A percentile compares a stretch with the other conserved stretches of the same genome.
These are phyloP conservation scores for Ambispora gerdemannii DNA, from an alignment of 192 early-diverging fungal species.

Conservation along the genomic window DNA sequence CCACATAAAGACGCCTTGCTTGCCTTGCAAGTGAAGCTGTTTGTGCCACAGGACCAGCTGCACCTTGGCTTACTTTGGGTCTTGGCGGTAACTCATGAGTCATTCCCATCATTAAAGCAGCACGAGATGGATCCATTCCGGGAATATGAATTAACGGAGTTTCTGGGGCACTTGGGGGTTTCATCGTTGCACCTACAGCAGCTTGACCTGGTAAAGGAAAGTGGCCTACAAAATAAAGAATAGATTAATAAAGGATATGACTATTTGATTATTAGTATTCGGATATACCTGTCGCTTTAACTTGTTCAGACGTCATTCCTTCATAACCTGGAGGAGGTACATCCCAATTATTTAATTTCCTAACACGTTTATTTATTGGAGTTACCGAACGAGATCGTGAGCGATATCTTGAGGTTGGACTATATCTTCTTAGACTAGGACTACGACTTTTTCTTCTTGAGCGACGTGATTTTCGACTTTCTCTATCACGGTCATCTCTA, in stretches of 20 bases:
- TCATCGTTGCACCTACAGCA: conserved; percentile 36
- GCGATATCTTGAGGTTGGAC: conserved; percentile 32
- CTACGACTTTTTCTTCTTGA: conserved; percentile 48
- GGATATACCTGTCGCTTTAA: conserved; percentile 78
- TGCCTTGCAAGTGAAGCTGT: conserved; percentile 66
- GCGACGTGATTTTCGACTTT: conserved; percentile 44
- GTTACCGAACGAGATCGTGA: conserved; percentile 35
- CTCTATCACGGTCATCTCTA: conserved; percentile 43
- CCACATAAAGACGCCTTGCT: conserved; percentile 85
- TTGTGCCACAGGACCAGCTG: conserved; percentile 47
- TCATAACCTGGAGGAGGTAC: conserved; percentile 85
- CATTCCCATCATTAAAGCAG: conserved; percentile 52
- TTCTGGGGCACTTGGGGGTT: conserved; percentile 1
- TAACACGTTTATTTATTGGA: conserved; percentile 73
- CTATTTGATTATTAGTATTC: conserved; percentile 24
- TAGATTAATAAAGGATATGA: conserved; percentile 40
- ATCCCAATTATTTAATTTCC: conserved; percentile 92
- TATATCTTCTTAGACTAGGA: conserved; percentile 26
- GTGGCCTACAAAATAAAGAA: conserved; percentile 53
- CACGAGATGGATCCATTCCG: conserved; percentile 52
- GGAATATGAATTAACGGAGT: conserved; percentile 32
- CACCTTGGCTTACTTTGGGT: conserved; percentile 46
- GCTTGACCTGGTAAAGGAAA: conserved; percentile 77
- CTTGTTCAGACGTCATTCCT: conserved; percentile 77
- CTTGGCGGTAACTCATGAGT: conserved; percentile 43